phyloP scores from a whole-genome alignment of 441 rosid species.

The Pelargonium citronellum region DNA sequence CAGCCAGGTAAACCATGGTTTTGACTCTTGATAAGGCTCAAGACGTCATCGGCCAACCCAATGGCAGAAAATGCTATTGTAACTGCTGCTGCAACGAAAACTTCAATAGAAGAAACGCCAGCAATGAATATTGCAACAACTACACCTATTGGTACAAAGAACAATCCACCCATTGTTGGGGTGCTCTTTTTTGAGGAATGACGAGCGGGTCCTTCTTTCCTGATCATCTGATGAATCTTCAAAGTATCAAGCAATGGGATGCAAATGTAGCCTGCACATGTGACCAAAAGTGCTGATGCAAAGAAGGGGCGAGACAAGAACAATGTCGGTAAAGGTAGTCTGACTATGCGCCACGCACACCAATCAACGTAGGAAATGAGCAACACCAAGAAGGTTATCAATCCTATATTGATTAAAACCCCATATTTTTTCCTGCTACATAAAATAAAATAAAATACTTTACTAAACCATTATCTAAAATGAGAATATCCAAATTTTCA shows the following conservation, averaged over 20 bases:
- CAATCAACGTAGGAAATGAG: constrained; percentile 63
- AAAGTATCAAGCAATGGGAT: constrained; percentile 63
- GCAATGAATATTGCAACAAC: constrained; percentile 49
- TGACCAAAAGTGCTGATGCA: constrained; percentile 46
- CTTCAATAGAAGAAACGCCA: constrained; percentile 57
- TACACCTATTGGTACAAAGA: constrained; percentile 71
- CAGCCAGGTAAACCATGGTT: constrained; percentile 47
- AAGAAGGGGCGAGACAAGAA: constrained; percentile 67
- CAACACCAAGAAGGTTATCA: constrained; percentile 48
- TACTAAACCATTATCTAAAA: not conserved
- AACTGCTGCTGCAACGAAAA: constrained; percentile 57
- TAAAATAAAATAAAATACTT: constrained; percentile 4
- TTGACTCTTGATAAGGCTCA: constrained; percentile 34
- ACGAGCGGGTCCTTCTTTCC: constrained; percentile 36
- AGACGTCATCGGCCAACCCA: constrained; percentile 62
- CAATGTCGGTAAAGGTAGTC: constrained; percentile 70
- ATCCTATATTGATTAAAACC: constrained; percentile 46
- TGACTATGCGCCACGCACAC: constrained; percentile 89
- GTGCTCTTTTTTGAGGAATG: constrained; percentile 46
- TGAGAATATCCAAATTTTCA: not conserved
- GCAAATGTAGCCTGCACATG: constrained; percentile 57
- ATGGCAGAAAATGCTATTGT: constrained; percentile 67
- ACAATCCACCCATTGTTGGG: constrained; percentile 87
- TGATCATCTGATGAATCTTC: constrained; percentile 40
- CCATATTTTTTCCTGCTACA: constrained; percentile 68